Percentiles rank a stretch among this genome's conserved stretches.
phyloP scores from a whole-genome alignment of 164 flowering plant species.

The Chloranthus sessilifolius region DNA sequence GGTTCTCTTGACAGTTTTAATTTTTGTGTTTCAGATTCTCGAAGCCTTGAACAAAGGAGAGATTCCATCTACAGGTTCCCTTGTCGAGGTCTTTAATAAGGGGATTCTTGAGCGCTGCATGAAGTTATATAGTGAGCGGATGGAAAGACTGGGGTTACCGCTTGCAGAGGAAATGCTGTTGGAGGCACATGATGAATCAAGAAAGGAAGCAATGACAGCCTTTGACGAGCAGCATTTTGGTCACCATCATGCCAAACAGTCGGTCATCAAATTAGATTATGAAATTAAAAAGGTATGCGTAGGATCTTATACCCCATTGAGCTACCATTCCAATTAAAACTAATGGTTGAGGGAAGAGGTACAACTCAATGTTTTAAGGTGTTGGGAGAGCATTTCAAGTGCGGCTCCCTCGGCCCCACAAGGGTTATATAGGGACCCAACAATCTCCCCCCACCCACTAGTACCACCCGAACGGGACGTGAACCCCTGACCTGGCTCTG shows the following conservation, averaged over 20 bases:
- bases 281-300: constrained; percentile 70
- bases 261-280: constrained; percentile 61
- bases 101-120: constrained; percentile 84
- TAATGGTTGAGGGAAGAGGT: too few relatives aligned
- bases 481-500: too few relatives aligned
- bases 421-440: too few relatives aligned
- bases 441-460: too few relatives aligned
- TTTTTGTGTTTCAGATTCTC: constrained; percentile 56
- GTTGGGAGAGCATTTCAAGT: too few relatives aligned
- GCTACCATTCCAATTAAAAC: too few relatives aligned
- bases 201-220: constrained; percentile 45
- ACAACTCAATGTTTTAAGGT: too few relatives aligned
- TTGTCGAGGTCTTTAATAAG: constrained; percentile 95
- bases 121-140: constrained; percentile 67
- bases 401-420: too few relatives aligned
- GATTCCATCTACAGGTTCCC: constrained; percentile 98
- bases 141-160: constrained; percentile 60
- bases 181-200: constrained; percentile 47
- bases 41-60: constrained; percentile 99
- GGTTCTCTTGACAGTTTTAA: background rate
- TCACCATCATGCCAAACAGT: constrained; percentile 82
- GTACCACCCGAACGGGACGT: too few relatives aligned
- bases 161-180: constrained; percentile 49
- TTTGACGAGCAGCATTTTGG: constrained; percentile 96
- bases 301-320: too few relatives aligned